Percentiles rank a stretch among this genome's conserved stretches.
Conservation (phyloP, 371 early-diverging fungal species). For the Amoeboaphelidium protococcarum region DNA sequence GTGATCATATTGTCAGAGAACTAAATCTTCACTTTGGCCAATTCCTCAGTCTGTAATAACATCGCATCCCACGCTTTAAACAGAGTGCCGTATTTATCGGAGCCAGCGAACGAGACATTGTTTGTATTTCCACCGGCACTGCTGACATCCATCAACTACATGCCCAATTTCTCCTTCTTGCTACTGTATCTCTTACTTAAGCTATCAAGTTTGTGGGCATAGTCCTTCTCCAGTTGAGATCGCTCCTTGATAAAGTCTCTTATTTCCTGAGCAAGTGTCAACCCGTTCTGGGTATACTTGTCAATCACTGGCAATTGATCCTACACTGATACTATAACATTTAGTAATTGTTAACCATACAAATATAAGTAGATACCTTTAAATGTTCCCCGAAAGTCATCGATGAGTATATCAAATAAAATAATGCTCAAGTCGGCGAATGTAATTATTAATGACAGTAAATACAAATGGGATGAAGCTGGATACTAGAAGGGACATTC, state of each 20-base stretch:
- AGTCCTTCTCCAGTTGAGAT: slow-evolving; percentile 41
- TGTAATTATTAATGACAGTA: no score
- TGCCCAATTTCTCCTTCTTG: slow-evolving; percentile 12
- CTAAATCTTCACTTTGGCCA: slow-evolving; percentile 23
- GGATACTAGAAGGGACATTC: no score
- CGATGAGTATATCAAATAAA: no score
- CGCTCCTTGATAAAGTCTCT: slow-evolving; percentile 44
- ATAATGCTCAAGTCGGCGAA: no score
- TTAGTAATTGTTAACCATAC: no score
- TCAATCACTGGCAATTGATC: slow-evolving; percentile 7
- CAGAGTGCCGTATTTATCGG: slow-evolving; percentile 16
- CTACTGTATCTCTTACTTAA: slow-evolving; percentile 28
- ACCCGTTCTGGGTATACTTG: slow-evolving; percentile 25
- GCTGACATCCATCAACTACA: slow-evolving; percentile 2
- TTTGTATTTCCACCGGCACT: slow-evolving; percentile 6
- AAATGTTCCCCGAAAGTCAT: no score
- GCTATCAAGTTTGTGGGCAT: slow-evolving; percentile 35
- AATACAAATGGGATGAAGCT: no score
- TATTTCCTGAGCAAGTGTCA: slow-evolving; percentile 30
- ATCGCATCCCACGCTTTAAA: slow-evolving; percentile 26
- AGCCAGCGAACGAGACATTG: neutral
- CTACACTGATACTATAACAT: no score
- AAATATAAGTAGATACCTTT: no score
- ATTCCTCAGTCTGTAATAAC: slow-evolving; percentile 23
- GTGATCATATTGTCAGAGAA: slow-evolving; percentile 17